phyloP scores from a whole-genome alignment of 1,284 basidiomycete genomes.

The Sporisorium scitamineum region DNA sequence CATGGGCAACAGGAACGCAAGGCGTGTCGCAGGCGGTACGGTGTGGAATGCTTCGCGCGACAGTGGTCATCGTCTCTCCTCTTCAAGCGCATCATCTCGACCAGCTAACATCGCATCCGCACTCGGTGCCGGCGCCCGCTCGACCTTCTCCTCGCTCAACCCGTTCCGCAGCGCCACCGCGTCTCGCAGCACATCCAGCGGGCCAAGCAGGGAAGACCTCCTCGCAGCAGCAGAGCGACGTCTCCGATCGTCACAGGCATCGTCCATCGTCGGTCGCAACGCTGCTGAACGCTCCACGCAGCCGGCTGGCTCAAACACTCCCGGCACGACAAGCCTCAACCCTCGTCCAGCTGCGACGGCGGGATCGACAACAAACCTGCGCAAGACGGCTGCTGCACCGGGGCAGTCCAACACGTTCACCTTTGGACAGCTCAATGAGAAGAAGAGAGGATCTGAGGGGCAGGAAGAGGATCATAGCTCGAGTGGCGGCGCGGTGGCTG shows the following conservation, averaged over 20 bases:
- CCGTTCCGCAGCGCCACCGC: conserved; percentile 30
- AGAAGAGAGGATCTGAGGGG: neutral
- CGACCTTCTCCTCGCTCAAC: conserved; percentile 26
- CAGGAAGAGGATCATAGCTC: conserved; percentile 48
- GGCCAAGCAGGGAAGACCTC: conserved; percentile 48
- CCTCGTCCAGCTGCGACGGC: conserved; percentile 10
- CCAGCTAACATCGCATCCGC: conserved; percentile 31
- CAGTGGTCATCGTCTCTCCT: conserved; percentile 28
- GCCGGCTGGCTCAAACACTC: conserved; percentile 21
- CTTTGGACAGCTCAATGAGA: conserved; percentile 40
- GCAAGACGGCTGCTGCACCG: conserved; percentile 29
- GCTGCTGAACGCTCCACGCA: conserved; percentile 19
- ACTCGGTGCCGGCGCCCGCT: conserved; percentile 32
- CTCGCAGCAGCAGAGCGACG: conserved; percentile 59
- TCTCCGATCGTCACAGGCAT: conserved; percentile 25
- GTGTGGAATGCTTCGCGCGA: conserved; percentile 46
- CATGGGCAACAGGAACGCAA: conserved; percentile 42
- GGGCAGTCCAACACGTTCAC: conserved; percentile 31
- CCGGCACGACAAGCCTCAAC: conserved; percentile 35
- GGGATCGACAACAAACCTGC: conserved; percentile 16
- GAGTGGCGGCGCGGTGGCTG: conserved; percentile 52
- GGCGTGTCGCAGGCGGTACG: conserved; percentile 42
- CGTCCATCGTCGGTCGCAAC: conserved; percentile 56
- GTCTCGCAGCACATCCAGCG: conserved; percentile 3
- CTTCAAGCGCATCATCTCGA: conserved; percentile 4